Conservation (phyloP, 306 rosid genomes). For the Inga oerstediana region DNA sequence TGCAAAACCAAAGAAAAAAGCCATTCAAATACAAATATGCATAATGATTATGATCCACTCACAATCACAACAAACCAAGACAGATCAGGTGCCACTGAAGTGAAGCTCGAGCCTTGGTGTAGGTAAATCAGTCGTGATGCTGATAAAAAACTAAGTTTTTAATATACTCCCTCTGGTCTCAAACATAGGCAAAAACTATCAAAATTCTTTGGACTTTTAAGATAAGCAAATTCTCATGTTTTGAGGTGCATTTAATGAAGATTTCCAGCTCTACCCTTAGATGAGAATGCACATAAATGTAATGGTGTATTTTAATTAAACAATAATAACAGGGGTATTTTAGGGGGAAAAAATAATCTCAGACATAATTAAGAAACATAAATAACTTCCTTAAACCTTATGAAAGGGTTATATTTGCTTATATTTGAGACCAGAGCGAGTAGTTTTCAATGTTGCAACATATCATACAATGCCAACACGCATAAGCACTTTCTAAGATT, state of each 20-base stretch:
- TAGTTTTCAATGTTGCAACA: conserved; percentile 10
- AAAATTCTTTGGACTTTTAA: no score
- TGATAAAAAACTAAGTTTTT: conserved; percentile 13
- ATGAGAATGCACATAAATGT: not conserved
- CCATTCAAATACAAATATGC: conserved; percentile 39
- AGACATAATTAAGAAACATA: not conserved
- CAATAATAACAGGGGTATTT: not conserved
- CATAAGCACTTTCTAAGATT: conserved; percentile 22
- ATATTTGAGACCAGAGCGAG: not conserved
- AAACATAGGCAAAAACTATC: no score
- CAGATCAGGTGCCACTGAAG: conserved; percentile 10
- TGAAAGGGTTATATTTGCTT: not conserved
- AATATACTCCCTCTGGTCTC: not conserved
- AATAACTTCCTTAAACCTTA: not conserved
- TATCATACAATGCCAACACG: conserved; percentile 2
- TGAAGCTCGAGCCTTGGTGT: conserved; percentile 20
- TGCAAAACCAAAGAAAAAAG: conserved; percentile 42
- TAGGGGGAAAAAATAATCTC: not conserved
- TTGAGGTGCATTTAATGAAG: no score
- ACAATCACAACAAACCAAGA: conserved; percentile 19
- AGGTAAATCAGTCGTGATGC: conserved; percentile 29
- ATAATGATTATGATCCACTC: not conserved
- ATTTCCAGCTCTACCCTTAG: no score
- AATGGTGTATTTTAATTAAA: not conserved
- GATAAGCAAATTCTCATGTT: no score